A percentile compares a stretch with the other conserved stretches of the same genome.
Conservation (phyloP, 192 early-diverging fungal species). For the Coemansia sp. region DNA sequence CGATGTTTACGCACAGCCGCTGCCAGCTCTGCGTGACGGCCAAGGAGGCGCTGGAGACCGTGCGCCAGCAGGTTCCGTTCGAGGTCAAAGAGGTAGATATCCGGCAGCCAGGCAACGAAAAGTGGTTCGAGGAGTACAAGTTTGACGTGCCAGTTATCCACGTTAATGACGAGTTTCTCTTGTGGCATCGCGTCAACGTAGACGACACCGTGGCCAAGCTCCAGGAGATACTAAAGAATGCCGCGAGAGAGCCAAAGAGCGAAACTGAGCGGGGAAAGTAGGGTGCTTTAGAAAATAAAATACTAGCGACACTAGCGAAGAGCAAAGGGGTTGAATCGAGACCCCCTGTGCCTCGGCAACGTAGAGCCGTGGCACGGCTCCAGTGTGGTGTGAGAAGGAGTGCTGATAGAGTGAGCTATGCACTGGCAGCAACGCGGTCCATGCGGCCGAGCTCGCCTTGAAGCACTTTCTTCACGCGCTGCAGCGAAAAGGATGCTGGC, state of each 20-base stretch:
- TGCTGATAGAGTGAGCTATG: not conserved
- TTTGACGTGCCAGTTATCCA: conserved; percentile 49
- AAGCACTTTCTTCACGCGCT: conserved; percentile 71
- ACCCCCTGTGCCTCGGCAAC: not conserved
- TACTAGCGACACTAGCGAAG: not conserved
- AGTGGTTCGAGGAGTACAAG: conserved; percentile 53
- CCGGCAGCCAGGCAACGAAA: conserved; percentile 37
- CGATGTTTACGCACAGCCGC: conserved; percentile 49
- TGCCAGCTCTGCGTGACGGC: conserved; percentile 51
- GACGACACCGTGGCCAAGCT: conserved; percentile 35
- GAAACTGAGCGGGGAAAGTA: not conserved
- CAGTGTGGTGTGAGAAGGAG: not conserved
- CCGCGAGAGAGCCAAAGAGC: not conserved
- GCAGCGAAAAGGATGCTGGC: conserved; percentile 57
- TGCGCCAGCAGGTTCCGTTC: conserved; percentile 40
- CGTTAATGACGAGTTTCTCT: conserved; percentile 39
- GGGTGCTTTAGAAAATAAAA: not conserved
- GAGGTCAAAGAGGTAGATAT: conserved; percentile 44
- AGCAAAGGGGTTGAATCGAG: not conserved
- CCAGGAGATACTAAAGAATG: conserved; percentile 10
- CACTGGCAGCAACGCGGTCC: conserved; percentile 11
- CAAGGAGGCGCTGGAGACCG: conserved; percentile 37
- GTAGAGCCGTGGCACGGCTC: not conserved
- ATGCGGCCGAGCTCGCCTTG: conserved; percentile 46
- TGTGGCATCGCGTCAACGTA: conserved; percentile 47